Conservation (phyloP, 129 eudicot genomes). For the Escallonia herrerae region DNA sequence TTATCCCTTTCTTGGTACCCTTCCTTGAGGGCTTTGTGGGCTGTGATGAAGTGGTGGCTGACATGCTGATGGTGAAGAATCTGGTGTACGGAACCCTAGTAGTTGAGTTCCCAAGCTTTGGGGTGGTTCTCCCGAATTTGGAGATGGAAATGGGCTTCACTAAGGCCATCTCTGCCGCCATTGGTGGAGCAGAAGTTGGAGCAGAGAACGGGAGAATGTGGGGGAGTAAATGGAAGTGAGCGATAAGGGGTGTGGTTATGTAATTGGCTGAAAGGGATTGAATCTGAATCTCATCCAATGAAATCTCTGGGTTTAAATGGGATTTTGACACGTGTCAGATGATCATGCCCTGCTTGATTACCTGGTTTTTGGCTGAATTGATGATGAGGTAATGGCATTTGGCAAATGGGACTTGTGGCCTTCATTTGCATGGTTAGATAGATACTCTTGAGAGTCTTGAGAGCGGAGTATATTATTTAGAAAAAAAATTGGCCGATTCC, state of each 20-base stretch:
- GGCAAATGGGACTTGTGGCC: constrained; percentile 17
- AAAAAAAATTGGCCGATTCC: no score
- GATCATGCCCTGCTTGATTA: constrained; percentile 17
- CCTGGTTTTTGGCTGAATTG: constrained; percentile 6
- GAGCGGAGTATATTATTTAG: no score
- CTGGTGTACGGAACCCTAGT: constrained; percentile 9
- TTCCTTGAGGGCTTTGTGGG: constrained; percentile 22
- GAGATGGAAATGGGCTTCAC: constrained; percentile 74
- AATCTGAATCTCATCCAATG: constrained; percentile 65
- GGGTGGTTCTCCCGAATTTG: constrained; percentile 19
- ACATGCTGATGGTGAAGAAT: constrained; percentile 25
- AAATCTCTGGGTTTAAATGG: constrained; percentile 47
- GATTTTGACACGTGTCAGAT: constrained; percentile 54
- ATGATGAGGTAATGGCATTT: constrained; percentile 6
- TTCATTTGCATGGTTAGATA: constrained; percentile 4
- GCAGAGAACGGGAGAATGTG: constrained; percentile 1
- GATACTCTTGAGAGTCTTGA: not conserved
- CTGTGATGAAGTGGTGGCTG: constrained; percentile 25
- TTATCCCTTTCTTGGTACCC: constrained; percentile 44
- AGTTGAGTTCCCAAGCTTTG: constrained; percentile 11
- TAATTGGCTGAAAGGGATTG: constrained; percentile 13
- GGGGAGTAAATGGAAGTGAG: not conserved
- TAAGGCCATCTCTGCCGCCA: constrained; percentile 65
- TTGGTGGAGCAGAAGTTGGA: not conserved
- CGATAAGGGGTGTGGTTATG: not conserved